phyloP scores from a whole-genome alignment of 768 basidiomycete species.

The Candolleomyces aberdarensis region DNA sequence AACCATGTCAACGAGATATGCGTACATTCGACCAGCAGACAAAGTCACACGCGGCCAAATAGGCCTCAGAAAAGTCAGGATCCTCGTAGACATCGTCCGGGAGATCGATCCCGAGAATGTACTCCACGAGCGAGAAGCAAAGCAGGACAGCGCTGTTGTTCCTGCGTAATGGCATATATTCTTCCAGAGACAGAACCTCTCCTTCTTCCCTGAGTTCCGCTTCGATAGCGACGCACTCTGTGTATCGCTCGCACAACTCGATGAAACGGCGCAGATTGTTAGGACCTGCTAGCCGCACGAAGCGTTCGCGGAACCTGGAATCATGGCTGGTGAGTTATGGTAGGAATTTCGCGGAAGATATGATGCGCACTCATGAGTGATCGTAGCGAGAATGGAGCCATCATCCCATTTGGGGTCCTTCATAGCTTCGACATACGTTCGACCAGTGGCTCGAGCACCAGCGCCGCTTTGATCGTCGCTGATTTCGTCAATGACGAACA shows the following conservation, averaged over 20 bases:
- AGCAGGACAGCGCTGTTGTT: constrained; percentile 67
- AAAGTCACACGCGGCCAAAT: constrained; percentile 60
- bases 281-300: constrained; percentile 43
- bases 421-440: constrained; percentile 52
- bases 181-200: constrained; percentile 49
- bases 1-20: constrained; percentile 3
- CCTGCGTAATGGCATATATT: constrained; percentile 57
- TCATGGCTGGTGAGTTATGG: constrained; percentile 4
- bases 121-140: constrained; percentile 63
- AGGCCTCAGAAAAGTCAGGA: constrained; percentile 48
- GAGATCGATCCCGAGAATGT: constrained; percentile 58
- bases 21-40: constrained; percentile 71
- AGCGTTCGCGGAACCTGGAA: constrained; percentile 51
- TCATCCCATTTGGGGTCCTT: constrained; percentile 50
- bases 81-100: constrained; percentile 61
- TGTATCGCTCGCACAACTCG: constrained; percentile 51
- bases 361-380: constrained; percentile 56
- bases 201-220: constrained; percentile 58
- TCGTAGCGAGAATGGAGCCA: constrained; percentile 51
- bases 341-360: not conserved
- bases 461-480: constrained; percentile 61
- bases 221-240: constrained; percentile 55
- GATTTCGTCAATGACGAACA: constrained; percentile 67
- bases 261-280: constrained; percentile 48
- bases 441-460: constrained; percentile 52